Evolutionary conservation across 495 filamentous ascomycete genomes (phyloP).

Genomic region (Penicillium ochrochloron): DNA sequence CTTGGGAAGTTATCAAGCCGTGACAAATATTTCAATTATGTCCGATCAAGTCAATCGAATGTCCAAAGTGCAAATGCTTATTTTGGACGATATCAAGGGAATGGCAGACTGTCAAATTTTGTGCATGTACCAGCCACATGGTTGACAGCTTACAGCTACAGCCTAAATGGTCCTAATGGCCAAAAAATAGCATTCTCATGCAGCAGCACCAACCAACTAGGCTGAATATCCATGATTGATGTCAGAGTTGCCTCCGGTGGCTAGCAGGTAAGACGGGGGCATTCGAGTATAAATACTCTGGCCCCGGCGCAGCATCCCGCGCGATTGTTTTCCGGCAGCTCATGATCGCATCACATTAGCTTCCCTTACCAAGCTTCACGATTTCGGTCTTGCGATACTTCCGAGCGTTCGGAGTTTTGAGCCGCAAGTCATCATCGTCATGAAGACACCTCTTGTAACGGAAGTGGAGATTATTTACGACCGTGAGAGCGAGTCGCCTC

Average conservation of each 20-base stretch:
- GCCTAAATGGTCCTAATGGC: not conserved
- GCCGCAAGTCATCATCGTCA: constrained; percentile 1
- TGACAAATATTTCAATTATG: not conserved
- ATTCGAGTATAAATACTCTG: constrained; percentile 14
- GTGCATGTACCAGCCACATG: not conserved
- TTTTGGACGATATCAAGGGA: not conserved
- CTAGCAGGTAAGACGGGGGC: not conserved
- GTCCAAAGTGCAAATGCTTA: not conserved
- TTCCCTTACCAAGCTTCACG: not conserved
- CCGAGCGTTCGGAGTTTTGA: not conserved
- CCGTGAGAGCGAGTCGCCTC: constrained; percentile 4
- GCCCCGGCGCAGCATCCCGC: constrained; percentile 16
- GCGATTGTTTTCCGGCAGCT: constrained; percentile 5
- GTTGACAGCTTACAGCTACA: not conserved
- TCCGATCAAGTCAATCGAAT: not conserved
- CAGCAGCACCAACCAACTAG: not conserved
- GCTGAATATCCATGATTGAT: not conserved
- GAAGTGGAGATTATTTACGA: constrained; percentile 7
- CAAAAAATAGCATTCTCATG: not conserved
- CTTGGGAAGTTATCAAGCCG: not conserved
- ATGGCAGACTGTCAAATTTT: not conserved
- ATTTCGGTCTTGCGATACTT: not conserved
- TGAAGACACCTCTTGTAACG: not conserved
- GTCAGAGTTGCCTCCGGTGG: constrained; percentile 16
- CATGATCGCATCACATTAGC: constrained; percentile 18